phyloP scores from a whole-genome alignment of 2,329 filamentous ascomycete genomes.

The Fusarium tupiense region DNA sequence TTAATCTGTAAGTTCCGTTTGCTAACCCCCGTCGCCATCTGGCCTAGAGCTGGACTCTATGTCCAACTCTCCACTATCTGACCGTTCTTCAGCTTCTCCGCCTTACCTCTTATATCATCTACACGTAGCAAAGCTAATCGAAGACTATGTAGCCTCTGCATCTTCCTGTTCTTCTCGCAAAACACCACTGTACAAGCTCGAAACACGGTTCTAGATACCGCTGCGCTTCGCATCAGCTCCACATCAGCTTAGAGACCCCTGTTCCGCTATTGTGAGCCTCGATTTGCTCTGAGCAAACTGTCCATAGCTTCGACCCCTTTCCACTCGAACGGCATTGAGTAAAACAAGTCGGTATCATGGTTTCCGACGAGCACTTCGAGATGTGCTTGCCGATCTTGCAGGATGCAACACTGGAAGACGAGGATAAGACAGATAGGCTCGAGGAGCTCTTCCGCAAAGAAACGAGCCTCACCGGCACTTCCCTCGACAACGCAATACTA shows the following conservation, averaged over 20 bases:
- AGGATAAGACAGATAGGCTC: constrained; percentile 92
- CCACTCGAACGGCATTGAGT: constrained; percentile 11
- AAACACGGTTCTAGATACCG: constrained; percentile 14
- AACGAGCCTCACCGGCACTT: constrained; percentile 77
- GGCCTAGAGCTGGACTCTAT: constrained; percentile 3
- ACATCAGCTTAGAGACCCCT: constrained; percentile 27
- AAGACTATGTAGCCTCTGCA: constrained; percentile 32
- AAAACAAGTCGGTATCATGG: constrained; percentile 68
- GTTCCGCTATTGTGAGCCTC: constrained; percentile 20
- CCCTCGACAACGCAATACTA: constrained; percentile 88
- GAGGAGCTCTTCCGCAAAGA: constrained; percentile 86
- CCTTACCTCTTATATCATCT: constrained; percentile 14
- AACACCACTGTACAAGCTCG: constrained; percentile 5
- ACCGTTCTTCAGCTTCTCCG: constrained; percentile 31
- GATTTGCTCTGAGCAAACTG: constrained; percentile 26
- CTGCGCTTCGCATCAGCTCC: constrained; percentile 20
- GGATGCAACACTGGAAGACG: constrained; percentile 84
- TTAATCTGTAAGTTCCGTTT: constrained; percentile 36
- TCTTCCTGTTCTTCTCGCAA: constrained; percentile 25
- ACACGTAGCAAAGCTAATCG: constrained; percentile 27
- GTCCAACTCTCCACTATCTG: constrained; percentile 36
- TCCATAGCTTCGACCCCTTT: constrained; percentile 18
- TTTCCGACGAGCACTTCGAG: constrained; percentile 92
- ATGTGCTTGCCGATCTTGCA: constrained; percentile 89
- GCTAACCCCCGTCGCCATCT: background rate